Evolutionary conservation across 768 basidiomycete species (phyloP).

Genomic region (Tulasnella sp.): DNA sequence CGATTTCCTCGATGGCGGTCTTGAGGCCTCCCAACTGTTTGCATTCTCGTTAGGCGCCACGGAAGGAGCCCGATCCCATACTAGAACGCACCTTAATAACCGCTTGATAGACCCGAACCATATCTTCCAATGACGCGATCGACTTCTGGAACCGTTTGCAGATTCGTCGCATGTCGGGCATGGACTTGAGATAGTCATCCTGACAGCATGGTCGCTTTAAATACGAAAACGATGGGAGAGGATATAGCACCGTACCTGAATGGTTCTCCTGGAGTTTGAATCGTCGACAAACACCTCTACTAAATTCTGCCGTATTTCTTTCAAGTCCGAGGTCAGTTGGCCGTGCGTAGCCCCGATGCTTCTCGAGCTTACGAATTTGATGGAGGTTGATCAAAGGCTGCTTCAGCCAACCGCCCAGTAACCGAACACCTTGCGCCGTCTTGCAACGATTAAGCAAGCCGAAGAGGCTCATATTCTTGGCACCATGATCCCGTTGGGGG

Average conservation of each 20-base stretch:
- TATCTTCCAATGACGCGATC: slow-evolving; percentile 80
- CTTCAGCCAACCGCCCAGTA: slow-evolving; percentile 87
- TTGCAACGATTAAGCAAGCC: slow-evolving; percentile 92
- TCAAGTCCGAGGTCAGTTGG: background rate
- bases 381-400: slow-evolving; percentile 92
- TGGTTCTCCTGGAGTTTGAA: slow-evolving; percentile 48
- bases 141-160: slow-evolving; percentile 84
- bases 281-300: slow-evolving; percentile 83
- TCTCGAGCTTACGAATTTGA: slow-evolving; percentile 62
- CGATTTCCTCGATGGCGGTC: slow-evolving; percentile 43
- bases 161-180: slow-evolving; percentile 90
- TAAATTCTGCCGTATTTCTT: slow-evolving; percentile 76
- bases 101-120: slow-evolving; percentile 92
- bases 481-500: slow-evolving; percentile 29
- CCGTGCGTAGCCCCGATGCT: background rate
- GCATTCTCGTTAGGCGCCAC: background rate
- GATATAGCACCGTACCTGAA: slow-evolving; percentile 45
- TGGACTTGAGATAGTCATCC: slow-evolving; percentile 78
- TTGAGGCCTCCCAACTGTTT: slow-evolving; percentile 63
- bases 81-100: slow-evolving; percentile 51
- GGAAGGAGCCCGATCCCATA: background rate
- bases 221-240: background rate
- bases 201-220: slow-evolving; percentile 22
- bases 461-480: slow-evolving; percentile 76
- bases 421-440: slow-evolving; percentile 82